Percentiles rank a stretch among this genome's conserved stretches.
These are phyloP conservation scores for Wickerhamiella spandovensis DNA, from an alignment of 805 yeast species.

Conservation along the genomic window DNA sequence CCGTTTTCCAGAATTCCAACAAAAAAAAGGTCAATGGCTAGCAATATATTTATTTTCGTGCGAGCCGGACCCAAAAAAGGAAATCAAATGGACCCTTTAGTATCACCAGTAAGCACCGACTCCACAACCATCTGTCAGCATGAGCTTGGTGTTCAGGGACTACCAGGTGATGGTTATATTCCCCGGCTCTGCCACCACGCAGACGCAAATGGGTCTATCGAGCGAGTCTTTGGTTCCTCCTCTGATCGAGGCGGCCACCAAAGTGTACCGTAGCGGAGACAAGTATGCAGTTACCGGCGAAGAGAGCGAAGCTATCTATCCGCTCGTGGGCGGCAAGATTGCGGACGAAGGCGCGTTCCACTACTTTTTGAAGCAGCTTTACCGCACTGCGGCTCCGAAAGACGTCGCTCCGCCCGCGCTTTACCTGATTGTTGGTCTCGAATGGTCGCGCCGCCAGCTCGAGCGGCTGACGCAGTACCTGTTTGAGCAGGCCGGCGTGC, in stretches of 20 bases:
- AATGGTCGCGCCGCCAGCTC: conserved; percentile 55
- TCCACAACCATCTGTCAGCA: not conserved
- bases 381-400: conserved; percentile 33
- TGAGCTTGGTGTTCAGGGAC: conserved; percentile 26
- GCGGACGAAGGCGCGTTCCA: conserved; percentile 58
- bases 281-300: conserved; percentile 29
- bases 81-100: no score
- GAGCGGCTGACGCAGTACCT: conserved; percentile 63
- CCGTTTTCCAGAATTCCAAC: no score
- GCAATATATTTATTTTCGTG: no score
- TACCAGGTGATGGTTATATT: conserved; percentile 41
- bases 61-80: no score
- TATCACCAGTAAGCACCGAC: no score
- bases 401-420: conserved; percentile 45
- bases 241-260: conserved; percentile 60
- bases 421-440: conserved; percentile 42
- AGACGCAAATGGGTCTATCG: conserved; percentile 64
- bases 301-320: conserved; percentile 37
- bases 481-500: conserved; percentile 59
- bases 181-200: conserved; percentile 65
- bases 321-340: conserved; percentile 53
- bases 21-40: no score
- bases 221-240: conserved; percentile 62
- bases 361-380: conserved; percentile 39
- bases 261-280: conserved; percentile 36